Evolutionary conservation across 2,329 filamentous ascomycete genomes (phyloP), one percentile per base, ranked within the genome.

Genomic region (Xylaria sp.): DNA sequence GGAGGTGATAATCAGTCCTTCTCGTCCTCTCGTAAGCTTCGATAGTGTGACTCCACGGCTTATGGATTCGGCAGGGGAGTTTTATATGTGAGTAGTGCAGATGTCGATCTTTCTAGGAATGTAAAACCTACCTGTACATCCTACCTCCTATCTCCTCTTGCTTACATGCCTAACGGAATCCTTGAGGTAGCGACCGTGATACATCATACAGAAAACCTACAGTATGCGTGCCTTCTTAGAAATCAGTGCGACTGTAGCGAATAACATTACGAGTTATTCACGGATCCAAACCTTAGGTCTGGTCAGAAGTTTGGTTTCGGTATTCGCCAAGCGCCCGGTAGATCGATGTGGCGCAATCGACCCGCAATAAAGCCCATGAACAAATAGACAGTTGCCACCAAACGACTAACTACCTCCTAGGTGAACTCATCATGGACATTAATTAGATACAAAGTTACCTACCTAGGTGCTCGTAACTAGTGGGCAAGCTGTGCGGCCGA

Each of bases 21-120:
- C 24, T 27, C 24, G 34, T 48, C 14, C 27, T 50, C 42, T 54
- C 30, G 34, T 62, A 34, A 63, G 65, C 60, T 67, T 62, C 54
- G 34, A 53, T 55, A 57, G 47, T 30, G 34, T n/a, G 36, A 50
- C 36, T 63, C 19, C 45, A 19, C 21, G 42, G 54, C 30, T 36
- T 32, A 54, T 54, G 59, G 53, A 45, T 45, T 24, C 32, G 17
- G 30, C 27, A 58, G 42, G 51, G 50, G 24, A 24, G 27, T 17
- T 24, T 36, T 24, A 24, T 32, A 27, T 36, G 42, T 32, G 32
- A 24, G n/a, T 14, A n/a, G 24, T 32, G 50, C 12, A 12, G 19
- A 3, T 24, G 62, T 45, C 55, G 62, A 59, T 64, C 55, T 24
- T 64, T 54, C 30, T 24, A 58, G 17, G 39, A 19, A 34, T 27